A percentile compares a stretch with the other conserved stretches of the same genome.
phyloP scores from a whole-genome alignment of 768 basidiomycete species.

The Phylloporus arenicola region DNA sequence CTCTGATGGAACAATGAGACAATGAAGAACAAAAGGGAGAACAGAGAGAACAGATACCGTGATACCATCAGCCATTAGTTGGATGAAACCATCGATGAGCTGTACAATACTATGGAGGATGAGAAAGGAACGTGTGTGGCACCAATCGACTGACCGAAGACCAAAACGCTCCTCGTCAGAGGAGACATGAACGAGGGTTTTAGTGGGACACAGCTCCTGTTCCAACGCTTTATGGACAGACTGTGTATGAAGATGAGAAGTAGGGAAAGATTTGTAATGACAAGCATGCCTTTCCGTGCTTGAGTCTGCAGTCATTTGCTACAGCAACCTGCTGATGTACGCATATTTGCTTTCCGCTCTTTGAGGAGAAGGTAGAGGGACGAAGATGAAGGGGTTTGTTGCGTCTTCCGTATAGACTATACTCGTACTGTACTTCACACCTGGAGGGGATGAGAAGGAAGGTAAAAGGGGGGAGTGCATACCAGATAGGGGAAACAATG shows the following conservation, averaged over 20 bases:
- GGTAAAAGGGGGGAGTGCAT: slow-evolving; percentile 11
- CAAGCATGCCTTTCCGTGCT: slow-evolving; percentile 50
- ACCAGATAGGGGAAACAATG: slow-evolving; percentile 59
- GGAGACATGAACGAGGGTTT: slow-evolving; percentile 44
- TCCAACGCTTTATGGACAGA: slow-evolving; percentile 76
- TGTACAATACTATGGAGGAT: slow-evolving; percentile 55
- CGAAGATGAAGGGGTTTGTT: slow-evolving; percentile 43
- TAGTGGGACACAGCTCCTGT: slow-evolving; percentile 58
- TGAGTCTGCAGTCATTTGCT: slow-evolving; percentile 48
- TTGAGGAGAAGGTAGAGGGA: slow-evolving; percentile 52
- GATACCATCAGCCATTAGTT: slow-evolving; percentile 42
- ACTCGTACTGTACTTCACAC: slow-evolving; percentile 80
- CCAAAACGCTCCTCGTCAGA: slow-evolving; percentile 76
- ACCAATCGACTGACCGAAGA: slow-evolving; percentile 45
- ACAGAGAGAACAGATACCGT: slow-evolving; percentile 48
- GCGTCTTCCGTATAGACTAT: slow-evolving; percentile 59
- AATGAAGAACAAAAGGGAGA: background rate
- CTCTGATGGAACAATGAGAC: slow-evolving; percentile 39
- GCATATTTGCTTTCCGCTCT: slow-evolving; percentile 53
- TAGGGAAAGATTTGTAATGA: too few relatives aligned
- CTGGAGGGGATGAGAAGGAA: slow-evolving; percentile 31
- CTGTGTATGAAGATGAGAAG: slow-evolving; percentile 31
- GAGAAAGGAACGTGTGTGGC: background rate
- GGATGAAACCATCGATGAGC: slow-evolving; percentile 61
- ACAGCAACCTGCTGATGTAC: slow-evolving; percentile 48